Base-by-base conservation (phyloP, 805 yeast species). In the Saccharomycopsis fodiens region DNA sequence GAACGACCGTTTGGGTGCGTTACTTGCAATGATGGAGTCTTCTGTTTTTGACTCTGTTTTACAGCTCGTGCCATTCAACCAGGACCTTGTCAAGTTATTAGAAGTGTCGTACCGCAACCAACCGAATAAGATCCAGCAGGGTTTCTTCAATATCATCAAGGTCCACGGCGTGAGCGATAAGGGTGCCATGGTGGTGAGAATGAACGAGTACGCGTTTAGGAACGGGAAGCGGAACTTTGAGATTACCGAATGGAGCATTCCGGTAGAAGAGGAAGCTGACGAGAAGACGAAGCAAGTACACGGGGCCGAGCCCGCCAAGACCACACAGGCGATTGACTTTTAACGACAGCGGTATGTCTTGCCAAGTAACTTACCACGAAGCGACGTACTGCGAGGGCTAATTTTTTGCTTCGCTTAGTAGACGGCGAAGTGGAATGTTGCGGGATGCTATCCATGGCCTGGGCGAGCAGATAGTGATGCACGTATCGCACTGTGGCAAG, bases 161-260 rank as follows among this genome's bases (percentile, higher is more conserved):
- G 57, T 89, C 6, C 93, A 96, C 0, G 69, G 75, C 1, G 63
- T 86, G 30, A 77, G 86, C 45, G 88, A 81, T 40, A 61, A 79
- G 19, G 97, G 98, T 1, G 69, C 77, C 55, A 89, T 88, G 96
- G 76, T 77, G 52, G 73, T 78, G 1, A 74, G 78, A 46, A 69
- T 70, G 47, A 81, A 84, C 48, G 97, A 89, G 62, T 82, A 76
- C 61, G 87, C 95, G 3, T 91, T 89, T 65, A 80, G 81, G 58
- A 85, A 87, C 53, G 91, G 96, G 12, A 74, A 84, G 52, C 78
- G 79, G 61, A 79, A 74, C 55, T 87, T 91, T 59, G 96, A 85
- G 57, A 82, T 93, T 44, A 91, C 85, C 54, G 86, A 81, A 57
- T 93, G 96, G 95, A 86, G 95, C n/a, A 93, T 93, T 42, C 97